These are phyloP conservation scores for Zhuliangozyma parablackwelliae DNA, from an alignment of 1,139 yeast genomes.

Conservation along the genomic window DNA sequence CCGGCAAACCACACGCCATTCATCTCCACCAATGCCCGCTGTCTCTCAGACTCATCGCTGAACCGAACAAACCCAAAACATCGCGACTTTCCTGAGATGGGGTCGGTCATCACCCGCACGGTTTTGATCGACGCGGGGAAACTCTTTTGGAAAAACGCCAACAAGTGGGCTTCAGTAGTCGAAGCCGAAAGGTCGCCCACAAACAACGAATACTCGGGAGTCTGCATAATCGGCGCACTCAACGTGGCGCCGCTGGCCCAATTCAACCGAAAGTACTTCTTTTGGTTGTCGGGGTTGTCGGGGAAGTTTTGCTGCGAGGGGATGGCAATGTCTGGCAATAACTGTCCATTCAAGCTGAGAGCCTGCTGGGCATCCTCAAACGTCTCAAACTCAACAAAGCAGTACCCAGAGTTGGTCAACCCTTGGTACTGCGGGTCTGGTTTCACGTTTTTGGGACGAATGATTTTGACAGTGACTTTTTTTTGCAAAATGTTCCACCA, in stretches of 20 bases:
- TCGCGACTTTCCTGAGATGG: conserved; percentile 63
- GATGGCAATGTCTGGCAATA: conserved; percentile 54
- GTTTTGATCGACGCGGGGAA: conserved; percentile 61
- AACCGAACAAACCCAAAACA: conserved; percentile 78
- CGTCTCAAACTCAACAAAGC: conserved; percentile 64
- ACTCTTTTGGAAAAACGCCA: conserved; percentile 60
- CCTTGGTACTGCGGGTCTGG: conserved; percentile 24
- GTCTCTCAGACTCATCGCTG: conserved; percentile 58
- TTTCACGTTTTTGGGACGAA: conserved; percentile 39
- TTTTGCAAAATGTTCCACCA: conserved; percentile 51
- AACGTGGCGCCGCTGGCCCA: conserved; percentile 72
- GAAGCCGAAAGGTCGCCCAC: conserved; percentile 78
- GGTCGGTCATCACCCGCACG: conserved; percentile 75
- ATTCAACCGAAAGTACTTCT: conserved; percentile 60
- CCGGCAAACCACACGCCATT: conserved; percentile 74
- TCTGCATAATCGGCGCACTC: conserved; percentile 46
- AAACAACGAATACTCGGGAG: conserved; percentile 59
- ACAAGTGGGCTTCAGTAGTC: conserved; percentile 65
- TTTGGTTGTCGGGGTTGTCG: conserved; percentile 49
- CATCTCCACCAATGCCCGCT: conserved; percentile 64
- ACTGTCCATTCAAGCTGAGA: conserved; percentile 57
- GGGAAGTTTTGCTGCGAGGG: conserved; percentile 42
- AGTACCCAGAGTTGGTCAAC: conserved; percentile 62
- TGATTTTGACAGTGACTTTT: conserved; percentile 47
- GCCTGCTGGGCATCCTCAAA: conserved; percentile 66